These are phyloP conservation scores for Xerophyta viscosa DNA, from an alignment of 106 monocot genomes.

Conservation along the genomic window DNA sequence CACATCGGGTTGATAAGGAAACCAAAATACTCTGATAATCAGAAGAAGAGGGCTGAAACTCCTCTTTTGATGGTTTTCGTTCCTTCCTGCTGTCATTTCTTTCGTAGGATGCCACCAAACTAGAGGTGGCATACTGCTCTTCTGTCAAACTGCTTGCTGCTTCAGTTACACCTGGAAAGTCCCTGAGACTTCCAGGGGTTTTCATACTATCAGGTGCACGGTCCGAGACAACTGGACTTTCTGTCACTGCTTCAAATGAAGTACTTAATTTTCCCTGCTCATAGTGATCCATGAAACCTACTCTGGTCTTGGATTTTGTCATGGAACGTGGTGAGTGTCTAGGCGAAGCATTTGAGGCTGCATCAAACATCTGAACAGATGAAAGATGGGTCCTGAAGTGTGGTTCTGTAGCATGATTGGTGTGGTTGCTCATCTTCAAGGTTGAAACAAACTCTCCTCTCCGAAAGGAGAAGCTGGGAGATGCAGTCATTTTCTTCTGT, in stretches of 20 bases:
- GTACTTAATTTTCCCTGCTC: slow-evolving; percentile 1
- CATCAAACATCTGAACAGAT: background rate
- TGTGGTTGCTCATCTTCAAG: slow-evolving; percentile 1
- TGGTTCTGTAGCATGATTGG: slow-evolving; percentile 6
- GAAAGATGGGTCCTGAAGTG: background rate
- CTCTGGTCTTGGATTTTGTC: slow-evolving; percentile 4
- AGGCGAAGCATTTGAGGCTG: background rate
- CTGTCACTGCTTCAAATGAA: background rate
- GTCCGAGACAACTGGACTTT: background rate
- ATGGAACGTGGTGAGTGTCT: slow-evolving; percentile 1
- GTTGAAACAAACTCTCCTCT: background rate
- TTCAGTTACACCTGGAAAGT: slow-evolving; percentile 6
- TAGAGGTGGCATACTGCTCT: slow-evolving; percentile 9
- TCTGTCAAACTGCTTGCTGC: slow-evolving; percentile 2
- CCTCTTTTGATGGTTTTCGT: slow-evolving; percentile 47
- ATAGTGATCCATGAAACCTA: slow-evolving; percentile 5
- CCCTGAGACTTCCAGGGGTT: background rate
- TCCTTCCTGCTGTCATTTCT: no score
- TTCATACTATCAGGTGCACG: slow-evolving; percentile 3
- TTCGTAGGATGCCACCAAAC: no score
- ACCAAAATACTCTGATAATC: slow-evolving; percentile 74
- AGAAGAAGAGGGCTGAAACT: slow-evolving; percentile 31
- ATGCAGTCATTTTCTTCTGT: background rate
- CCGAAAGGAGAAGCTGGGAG: slow-evolving; percentile 6
- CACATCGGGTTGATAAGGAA: slow-evolving; percentile 58